A percentile compares a stretch with the other conserved stretches of the same genome.
Conservation (phyloP, 139 green algal species). For the Pleodorina starrii region DNA sequence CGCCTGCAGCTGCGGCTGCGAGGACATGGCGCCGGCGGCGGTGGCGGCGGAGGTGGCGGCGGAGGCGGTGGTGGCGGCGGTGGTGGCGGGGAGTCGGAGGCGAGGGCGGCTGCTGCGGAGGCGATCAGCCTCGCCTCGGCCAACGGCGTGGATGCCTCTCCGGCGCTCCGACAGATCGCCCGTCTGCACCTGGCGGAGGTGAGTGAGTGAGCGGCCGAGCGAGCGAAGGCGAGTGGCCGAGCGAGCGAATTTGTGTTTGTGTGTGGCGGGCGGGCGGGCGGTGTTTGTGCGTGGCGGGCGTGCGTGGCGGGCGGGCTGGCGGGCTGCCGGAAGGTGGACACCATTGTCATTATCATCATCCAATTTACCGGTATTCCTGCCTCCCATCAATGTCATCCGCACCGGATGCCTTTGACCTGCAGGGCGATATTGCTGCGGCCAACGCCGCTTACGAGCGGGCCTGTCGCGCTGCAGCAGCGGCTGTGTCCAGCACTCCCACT, state of each 20-base stretch:
- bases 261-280: too few species aligned
- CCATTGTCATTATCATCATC: too few species aligned
- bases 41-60: background rate
- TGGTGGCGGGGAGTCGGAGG: conserved; percentile 23
- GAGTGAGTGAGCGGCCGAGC: too few species aligned
- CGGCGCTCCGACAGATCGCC: conserved; percentile 44
- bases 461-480: background rate
- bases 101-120: conserved; percentile 5
- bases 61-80: background rate
- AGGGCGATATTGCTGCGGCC: conserved; percentile 1
- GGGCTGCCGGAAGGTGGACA: too few species aligned
- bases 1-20: conserved; percentile 51
- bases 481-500: too few species aligned
- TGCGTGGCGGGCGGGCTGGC: too few species aligned
- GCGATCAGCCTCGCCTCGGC: conserved; percentile 28
- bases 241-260: too few species aligned
- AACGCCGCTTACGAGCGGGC: conserved; percentile 29
- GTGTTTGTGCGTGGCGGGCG: too few species aligned
- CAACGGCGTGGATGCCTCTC: conserved; percentile 8
- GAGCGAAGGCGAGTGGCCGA: too few species aligned
- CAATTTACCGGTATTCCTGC: too few species aligned
- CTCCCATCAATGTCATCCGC: too few species aligned
- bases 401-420: too few species aligned
- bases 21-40: background rate
- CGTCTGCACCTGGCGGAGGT: background rate